phyloP scores from a whole-genome alignment of 1,139 yeast species.

The Blastobotrys aristatus region DNA sequence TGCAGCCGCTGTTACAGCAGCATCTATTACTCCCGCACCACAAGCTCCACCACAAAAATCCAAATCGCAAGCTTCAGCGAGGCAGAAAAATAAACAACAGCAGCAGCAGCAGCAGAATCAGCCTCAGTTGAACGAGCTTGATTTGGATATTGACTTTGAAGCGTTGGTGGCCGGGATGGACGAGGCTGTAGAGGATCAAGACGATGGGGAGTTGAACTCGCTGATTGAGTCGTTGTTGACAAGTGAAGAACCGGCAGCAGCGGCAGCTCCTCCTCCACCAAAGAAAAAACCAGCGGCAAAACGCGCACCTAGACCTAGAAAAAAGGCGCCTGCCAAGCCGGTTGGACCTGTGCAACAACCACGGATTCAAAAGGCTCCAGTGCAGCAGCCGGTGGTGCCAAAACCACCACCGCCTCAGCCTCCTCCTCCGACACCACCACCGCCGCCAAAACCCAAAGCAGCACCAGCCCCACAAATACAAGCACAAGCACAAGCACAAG shows the following conservation, averaged over 20 bases:
- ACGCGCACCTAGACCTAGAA: not conserved
- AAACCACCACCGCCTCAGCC: not conserved
- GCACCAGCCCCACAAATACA: not conserved
- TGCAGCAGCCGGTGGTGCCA: not conserved
- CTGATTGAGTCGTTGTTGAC: constrained; percentile 3
- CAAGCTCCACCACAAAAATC: not conserved
- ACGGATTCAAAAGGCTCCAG: not conserved
- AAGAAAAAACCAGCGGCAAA: not conserved
- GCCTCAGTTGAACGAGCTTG: not conserved
- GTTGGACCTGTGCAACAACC: not conserved
- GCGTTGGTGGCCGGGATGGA: constrained; percentile 4
- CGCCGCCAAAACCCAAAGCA: not conserved
- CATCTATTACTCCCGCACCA: not conserved
- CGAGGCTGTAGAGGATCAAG: constrained; percentile 26
- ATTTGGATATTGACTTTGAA: not conserved
- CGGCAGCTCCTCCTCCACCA: not conserved
- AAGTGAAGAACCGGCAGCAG: not conserved
- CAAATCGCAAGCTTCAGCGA: not conserved
- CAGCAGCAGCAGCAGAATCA: not conserved
- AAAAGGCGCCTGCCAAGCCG: not conserved
- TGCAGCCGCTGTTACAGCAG: not conserved
- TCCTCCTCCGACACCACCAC: not conserved
- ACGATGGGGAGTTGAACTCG: constrained; percentile 31
- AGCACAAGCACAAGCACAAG: not conserved
- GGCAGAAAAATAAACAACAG: not conserved